A percentile compares a stretch with the other conserved stretches of the same genome.
These are phyloP conservation scores for Oxalis stricta DNA, from an alignment of 441 rosid species.

Conservation along the genomic window DNA sequence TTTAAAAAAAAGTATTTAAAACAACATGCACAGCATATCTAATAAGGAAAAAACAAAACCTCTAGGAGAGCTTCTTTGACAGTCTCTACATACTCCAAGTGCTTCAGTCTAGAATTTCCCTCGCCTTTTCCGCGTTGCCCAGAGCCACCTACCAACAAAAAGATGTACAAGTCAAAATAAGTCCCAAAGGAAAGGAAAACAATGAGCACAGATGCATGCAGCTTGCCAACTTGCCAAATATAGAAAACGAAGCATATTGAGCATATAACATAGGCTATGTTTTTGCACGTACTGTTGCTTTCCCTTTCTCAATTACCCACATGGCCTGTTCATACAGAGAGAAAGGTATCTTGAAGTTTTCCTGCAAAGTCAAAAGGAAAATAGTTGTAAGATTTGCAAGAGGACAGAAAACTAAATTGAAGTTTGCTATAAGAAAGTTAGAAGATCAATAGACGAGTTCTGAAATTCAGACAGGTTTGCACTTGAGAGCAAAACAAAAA, in stretches of 20 bases:
- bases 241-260: constrained; percentile 66
- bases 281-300: constrained; percentile 80
- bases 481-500: no score
- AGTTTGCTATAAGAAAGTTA: constrained; percentile 3
- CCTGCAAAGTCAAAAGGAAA: constrained; percentile 60
- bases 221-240: constrained; percentile 48
- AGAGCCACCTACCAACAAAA: constrained; percentile 38
- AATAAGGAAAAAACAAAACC: constrained; percentile 18
- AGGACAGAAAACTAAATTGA: constrained; percentile 7
- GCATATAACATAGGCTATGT: constrained; percentile 70
- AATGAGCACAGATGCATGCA: background rate
- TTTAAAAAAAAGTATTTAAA: background rate
- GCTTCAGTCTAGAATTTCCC: constrained; percentile 61
- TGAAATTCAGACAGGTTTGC: no score
- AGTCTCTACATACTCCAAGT: constrained; percentile 63
- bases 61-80: constrained; percentile 71
- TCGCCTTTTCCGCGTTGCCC: constrained; percentile 63
- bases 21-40: background rate
- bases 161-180: background rate
- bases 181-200: background rate
- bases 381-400: no score
- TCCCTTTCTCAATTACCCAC: constrained; percentile 89
- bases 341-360: constrained; percentile 61
- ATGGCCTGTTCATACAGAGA: constrained; percentile 80
- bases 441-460: no score